phyloP scores from a whole-genome alignment of 305 asterid species.

The Fraxinus platypoda region DNA sequence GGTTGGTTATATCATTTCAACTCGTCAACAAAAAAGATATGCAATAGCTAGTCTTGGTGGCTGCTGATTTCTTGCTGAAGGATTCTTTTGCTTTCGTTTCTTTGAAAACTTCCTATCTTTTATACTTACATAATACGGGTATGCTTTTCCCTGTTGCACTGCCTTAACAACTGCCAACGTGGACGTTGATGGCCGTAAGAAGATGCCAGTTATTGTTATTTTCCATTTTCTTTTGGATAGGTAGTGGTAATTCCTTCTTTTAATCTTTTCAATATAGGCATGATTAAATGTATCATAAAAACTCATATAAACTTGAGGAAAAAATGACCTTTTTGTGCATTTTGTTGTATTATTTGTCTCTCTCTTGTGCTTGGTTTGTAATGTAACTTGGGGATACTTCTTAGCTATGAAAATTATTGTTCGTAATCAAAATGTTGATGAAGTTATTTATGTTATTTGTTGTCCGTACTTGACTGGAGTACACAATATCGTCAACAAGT shows the following conservation, averaged over 20 bases:
- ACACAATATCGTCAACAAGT: not conserved
- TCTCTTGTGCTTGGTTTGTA: not conserved
- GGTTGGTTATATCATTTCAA: not conserved
- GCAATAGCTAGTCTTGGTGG: not conserved
- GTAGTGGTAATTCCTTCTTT: not conserved
- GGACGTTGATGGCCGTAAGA: not conserved
- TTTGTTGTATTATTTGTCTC: not conserved
- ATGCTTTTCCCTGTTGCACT: not conserved
- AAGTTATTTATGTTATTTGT: not conserved
- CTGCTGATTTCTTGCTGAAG: not conserved
- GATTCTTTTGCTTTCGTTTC: not conserved
- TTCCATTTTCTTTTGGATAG: not conserved
- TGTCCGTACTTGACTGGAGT: no score
- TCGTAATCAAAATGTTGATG: not conserved
- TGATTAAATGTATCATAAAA: not conserved
- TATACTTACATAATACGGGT: not conserved
- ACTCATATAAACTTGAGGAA: not conserved
- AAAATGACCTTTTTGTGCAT: not conserved
- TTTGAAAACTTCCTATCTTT: not conserved
- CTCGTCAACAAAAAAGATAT: not conserved
- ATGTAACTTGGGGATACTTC: not conserved
- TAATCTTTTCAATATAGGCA: not conserved
- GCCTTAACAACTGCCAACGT: not conserved
- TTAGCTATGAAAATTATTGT: not conserved
- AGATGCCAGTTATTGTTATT: not conserved